Evolutionary conservation across 306 rosid species (phyloP).

Genomic region (Malus sieversii): DNA sequence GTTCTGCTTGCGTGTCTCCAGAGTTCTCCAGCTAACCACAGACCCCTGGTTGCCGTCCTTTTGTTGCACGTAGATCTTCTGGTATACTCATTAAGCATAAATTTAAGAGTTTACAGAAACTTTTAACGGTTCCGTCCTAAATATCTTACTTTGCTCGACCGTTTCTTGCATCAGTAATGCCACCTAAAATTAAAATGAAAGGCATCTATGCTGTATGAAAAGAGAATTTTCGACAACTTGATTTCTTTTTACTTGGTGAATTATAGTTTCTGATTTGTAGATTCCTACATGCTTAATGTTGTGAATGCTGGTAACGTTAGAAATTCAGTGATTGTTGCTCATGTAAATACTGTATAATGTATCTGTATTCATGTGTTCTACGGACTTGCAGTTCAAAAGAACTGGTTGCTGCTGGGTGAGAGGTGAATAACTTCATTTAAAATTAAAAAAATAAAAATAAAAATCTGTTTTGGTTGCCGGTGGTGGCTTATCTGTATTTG

Average conservation of each 20-base stretch:
- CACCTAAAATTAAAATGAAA: not conserved
- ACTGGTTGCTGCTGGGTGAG: not conserved
- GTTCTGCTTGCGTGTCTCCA: constrained; percentile 44
- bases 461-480: not conserved
- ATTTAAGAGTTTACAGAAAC: not conserved
- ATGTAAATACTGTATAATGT: not conserved
- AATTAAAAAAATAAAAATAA: not conserved
- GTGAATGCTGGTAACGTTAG: not conserved
- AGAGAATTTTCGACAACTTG: not conserved
- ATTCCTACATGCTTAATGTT: not conserved
- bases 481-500: not conserved
- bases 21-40: constrained; percentile 41
- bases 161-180: not conserved
- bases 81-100: constrained; percentile 32
- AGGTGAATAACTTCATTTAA: not conserved
- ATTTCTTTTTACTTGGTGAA: not conserved
- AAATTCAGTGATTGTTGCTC: not conserved
- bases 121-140: not conserved
- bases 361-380: not conserved
- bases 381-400: not conserved
- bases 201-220: not conserved
- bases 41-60: constrained; percentile 53
- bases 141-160: not conserved
- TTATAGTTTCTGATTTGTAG: not conserved
- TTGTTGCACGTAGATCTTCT: constrained; percentile 51